Conservation (phyloP, 495 filamentous ascomycete species). For the Neurospora pannonica region DNA sequence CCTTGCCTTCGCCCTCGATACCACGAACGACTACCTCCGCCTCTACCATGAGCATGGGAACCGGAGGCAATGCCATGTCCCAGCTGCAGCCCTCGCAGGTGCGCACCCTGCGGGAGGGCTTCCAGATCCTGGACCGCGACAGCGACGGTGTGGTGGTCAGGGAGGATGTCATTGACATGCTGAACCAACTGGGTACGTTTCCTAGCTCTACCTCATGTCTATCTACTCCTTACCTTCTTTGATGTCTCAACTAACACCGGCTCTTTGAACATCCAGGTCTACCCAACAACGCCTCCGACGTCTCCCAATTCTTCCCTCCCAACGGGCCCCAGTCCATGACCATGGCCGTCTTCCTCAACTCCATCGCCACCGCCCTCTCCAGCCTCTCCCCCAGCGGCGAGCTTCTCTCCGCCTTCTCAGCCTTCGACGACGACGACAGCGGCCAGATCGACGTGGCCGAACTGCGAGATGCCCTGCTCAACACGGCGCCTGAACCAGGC, state of each 20-base stretch:
- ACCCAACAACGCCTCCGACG: conserved; percentile 43
- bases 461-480: conserved; percentile 69
- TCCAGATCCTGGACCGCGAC: conserved; percentile 76
- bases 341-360: conserved; percentile 74
- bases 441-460: conserved; percentile 82
- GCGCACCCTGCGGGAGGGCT: conserved; percentile 70
- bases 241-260: background rate
- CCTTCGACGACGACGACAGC: conserved; percentile 92
- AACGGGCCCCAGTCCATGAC: conserved; percentile 58
- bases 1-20: background rate
- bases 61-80: conserved; percentile 44
- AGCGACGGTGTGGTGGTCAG: conserved; percentile 66
- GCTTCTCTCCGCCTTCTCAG: conserved; percentile 76
- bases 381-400: conserved; percentile 66
- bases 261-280: conserved; percentile 24
- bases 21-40: conserved; percentile 12
- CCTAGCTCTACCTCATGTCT: background rate
- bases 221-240: background rate
- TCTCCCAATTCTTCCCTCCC: conserved; percentile 70
- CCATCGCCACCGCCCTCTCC: conserved; percentile 60
- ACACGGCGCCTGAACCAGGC: conserved; percentile 69
- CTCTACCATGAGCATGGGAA: background rate
- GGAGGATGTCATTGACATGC: conserved; percentile 71
- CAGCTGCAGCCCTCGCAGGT: conserved; percentile 59
- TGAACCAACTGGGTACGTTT: conserved; percentile 59